Percentiles rank a stretch among this genome's conserved stretches.
These are phyloP conservation scores for Proliferodiscus dingleyae DNA, from an alignment of 2,329 filamentous ascomycete species.

Conservation along the genomic window DNA sequence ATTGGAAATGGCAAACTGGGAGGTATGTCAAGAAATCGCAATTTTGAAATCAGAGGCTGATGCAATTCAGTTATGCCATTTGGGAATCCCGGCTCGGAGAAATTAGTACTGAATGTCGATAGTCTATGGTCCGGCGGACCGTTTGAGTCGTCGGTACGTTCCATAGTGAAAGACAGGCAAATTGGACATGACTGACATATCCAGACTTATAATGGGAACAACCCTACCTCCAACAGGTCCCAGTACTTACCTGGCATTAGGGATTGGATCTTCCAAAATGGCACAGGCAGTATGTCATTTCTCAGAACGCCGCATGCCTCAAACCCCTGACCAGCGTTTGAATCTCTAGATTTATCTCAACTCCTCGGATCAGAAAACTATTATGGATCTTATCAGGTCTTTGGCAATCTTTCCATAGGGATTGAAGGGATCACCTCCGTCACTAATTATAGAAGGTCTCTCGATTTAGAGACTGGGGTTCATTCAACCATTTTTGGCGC, in stretches of 20 bases:
- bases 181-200: not conserved
- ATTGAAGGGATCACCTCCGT: conserved; percentile 31
- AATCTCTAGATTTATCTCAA: conserved; percentile 30
- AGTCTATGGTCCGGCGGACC: conserved; percentile 47
- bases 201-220: conserved; percentile 44
- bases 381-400: conserved; percentile 43
- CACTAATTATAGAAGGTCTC: conserved; percentile 36
- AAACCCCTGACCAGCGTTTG: not conserved
- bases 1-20: conserved; percentile 46
- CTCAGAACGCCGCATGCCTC: no score
- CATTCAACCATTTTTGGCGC: conserved; percentile 35
- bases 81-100: conserved; percentile 39
- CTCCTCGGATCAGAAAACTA: conserved; percentile 36
- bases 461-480: conserved; percentile 42
- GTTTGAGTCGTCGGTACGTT: conserved; percentile 37
- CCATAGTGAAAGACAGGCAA: not conserved
- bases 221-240: conserved; percentile 35
- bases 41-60: not conserved
- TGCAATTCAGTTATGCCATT: conserved; percentile 36
- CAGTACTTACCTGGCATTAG: conserved; percentile 38
- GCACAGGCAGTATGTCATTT: conserved; percentile 38
- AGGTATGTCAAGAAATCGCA: conserved; percentile 27
- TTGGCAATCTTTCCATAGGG: conserved; percentile 41
- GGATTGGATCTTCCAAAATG: conserved; percentile 44
- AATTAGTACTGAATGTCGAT: conserved; percentile 43